Conservation (phyloP, 2,329 filamentous ascomycete genomes). For the Pseudogymnoascus sp. region DNA sequence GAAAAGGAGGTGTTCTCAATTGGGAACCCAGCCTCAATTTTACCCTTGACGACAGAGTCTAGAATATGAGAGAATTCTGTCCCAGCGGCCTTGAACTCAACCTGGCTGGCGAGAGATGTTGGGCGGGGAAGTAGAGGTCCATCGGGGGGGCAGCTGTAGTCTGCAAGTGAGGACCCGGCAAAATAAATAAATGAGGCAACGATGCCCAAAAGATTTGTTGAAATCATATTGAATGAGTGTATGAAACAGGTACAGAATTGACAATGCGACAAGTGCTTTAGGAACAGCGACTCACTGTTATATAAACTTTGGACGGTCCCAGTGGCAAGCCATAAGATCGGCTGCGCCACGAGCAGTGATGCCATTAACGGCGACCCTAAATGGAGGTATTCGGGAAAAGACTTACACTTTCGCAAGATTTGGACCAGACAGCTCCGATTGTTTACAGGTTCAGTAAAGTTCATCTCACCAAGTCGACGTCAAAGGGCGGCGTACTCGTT, state of each 20-base stretch:
- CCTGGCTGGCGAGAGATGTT: not conserved
- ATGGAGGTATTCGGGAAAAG: not conserved
- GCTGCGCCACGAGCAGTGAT: not conserved
- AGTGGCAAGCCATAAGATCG: not conserved
- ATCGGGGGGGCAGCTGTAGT: not conserved
- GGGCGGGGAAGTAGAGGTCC: not conserved
- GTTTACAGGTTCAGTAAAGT: not conserved
- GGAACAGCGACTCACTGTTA: not conserved
- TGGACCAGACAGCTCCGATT: not conserved
- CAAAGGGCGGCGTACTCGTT: not conserved
- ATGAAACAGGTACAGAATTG: not conserved
- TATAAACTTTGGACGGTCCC: not conserved
- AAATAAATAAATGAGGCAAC: not conserved
- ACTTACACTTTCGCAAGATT: not conserved
- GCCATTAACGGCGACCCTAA: not conserved
- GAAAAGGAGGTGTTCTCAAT: constrained; percentile 3
- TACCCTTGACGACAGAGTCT: not conserved
- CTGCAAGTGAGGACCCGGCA: not conserved
- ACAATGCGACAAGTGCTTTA: not conserved
- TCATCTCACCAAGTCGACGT: not conserved
- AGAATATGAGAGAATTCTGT: not conserved
- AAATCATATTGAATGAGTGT: not conserved
- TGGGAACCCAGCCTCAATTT: not conserved
- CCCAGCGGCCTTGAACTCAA: not conserved
- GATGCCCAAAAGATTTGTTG: not conserved